Base-by-base conservation (phyloP, 2,329 filamentous ascomycete species). In the Lomentospora prolificans region DNA sequence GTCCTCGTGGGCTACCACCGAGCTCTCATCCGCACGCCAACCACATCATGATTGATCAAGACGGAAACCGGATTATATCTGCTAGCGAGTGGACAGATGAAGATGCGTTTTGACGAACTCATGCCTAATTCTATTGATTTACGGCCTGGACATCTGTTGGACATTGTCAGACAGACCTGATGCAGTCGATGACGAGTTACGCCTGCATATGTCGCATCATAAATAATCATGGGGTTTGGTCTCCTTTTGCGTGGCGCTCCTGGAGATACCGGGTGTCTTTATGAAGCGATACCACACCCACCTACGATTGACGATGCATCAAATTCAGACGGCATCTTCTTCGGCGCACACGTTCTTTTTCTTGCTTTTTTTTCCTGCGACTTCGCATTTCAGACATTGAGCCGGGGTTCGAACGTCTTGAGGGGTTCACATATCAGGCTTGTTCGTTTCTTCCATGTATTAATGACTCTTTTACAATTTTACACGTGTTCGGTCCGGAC, bases 1-100 rank as follows among this genome's bases (percentile, higher is more conserved):
- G 80, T 53, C 65, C 72, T 25, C 75, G 78, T 28, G 81, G 79
- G 0, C 66, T 83, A 10, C 78, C 78, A 6, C 72, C 79, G n/a
- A 65, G 72, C 8, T 63, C 69, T 48, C 72, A 73, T 67, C 68
- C 69, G 36, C 76, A 79, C 65, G 69, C 69, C 36, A 74, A 73
- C 8, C 72, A 75, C 59, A 72, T 71, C 39, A 74, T 76, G 69
- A 67, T 79, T 58, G 81, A 84, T 58, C 68, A 71, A n/a, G 76
- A 84, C 33, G 81, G 80, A n/a, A 79, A 81, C 65, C 75, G 82
- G 31, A 81, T 84, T 58, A 70, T 79, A n/a, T 83, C 79, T 30
- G 80, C 79, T 10, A 84, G 81, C 66, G 82, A 85, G 64, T 86
- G 82, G 82, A 84, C 81, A 1, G 82, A 85, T 59, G 82, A 85